Evolutionary conservation across 805 yeast genomes (phyloP).

Genomic region (Schizosaccharomyces osmophilus): DNA sequence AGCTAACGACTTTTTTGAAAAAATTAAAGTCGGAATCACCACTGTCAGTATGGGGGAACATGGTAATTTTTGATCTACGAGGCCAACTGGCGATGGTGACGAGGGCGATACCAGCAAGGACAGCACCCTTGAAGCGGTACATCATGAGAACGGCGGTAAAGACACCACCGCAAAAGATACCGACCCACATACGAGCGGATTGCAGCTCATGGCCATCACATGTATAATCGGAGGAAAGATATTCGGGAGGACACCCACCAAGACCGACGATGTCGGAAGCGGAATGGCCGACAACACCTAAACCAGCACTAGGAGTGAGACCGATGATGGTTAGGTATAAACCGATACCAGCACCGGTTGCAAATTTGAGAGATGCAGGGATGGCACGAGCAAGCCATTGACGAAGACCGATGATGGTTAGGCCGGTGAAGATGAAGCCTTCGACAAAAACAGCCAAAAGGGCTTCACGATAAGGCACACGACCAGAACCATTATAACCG

Average conservation of each 20-base stretch:
- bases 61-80: conserved; percentile 6
- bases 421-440: conserved; percentile 9
- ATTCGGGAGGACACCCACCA: conserved; percentile 8
- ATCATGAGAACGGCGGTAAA: conserved; percentile 8
- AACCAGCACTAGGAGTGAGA: conserved; percentile 9
- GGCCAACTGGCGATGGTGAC: conserved; percentile 10
- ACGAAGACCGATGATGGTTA: conserved; percentile 9
- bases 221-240: conserved; percentile 5
- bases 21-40: conserved; percentile 8
- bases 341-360: conserved; percentile 10
- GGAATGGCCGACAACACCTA: conserved; percentile 8
- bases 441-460: conserved; percentile 10
- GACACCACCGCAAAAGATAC: conserved; percentile 9
- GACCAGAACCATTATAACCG: conserved; percentile 9
- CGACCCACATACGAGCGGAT: conserved; percentile 9
- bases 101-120: conserved; percentile 8
- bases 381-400: conserved; percentile 11
- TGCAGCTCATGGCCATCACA: conserved; percentile 7
- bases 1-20: conserved; percentile 8
- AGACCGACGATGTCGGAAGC: conserved; percentile 9
- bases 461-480: conserved; percentile 8
- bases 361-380: conserved; percentile 8
- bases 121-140: conserved; percentile 9
- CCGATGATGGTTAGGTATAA: conserved; percentile 9
- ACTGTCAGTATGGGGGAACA: conserved; percentile 7